Conservation (phyloP, 352 stramenopile species). For the Hyaloperonospora brassicae region DNA sequence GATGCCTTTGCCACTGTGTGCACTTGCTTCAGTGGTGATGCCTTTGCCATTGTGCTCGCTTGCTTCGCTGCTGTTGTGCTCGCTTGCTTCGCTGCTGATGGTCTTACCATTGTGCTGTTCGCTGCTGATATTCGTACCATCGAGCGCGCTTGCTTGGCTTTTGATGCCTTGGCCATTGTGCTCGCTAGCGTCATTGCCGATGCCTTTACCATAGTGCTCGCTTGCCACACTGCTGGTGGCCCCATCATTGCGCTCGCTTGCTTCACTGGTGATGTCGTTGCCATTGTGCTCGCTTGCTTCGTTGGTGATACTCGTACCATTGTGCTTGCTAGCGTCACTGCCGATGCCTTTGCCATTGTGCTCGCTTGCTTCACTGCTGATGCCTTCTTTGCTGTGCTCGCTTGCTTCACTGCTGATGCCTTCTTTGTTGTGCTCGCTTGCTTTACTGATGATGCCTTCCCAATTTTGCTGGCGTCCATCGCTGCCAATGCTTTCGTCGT, state of each 20-base stretch:
- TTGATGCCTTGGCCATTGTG: background rate
- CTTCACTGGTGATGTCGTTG: background rate
- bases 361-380: background rate
- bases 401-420: background rate
- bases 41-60: background rate
- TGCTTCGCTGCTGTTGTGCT: too few species aligned
- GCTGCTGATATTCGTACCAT: slow-evolving; percentile 1
- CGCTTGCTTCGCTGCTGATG: background rate
- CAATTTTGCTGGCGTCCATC: background rate
- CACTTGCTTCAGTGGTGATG: background rate
- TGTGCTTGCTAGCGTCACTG: background rate
- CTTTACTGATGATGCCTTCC: background rate
- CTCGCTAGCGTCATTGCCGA: background rate
- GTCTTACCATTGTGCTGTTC: background rate
- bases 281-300: background rate
- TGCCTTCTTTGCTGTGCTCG: background rate
- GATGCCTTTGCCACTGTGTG: background rate
- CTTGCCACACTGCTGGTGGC: background rate
- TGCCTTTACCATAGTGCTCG: background rate
- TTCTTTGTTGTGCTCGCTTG: background rate
- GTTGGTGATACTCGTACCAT: background rate
- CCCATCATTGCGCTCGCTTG: background rate
- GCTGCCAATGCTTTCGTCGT: background rate
- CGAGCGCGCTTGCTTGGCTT: background rate
- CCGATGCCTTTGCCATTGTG: background rate